phyloP scores from a whole-genome alignment of 257 asterid species.

The Henckelia pumila region DNA sequence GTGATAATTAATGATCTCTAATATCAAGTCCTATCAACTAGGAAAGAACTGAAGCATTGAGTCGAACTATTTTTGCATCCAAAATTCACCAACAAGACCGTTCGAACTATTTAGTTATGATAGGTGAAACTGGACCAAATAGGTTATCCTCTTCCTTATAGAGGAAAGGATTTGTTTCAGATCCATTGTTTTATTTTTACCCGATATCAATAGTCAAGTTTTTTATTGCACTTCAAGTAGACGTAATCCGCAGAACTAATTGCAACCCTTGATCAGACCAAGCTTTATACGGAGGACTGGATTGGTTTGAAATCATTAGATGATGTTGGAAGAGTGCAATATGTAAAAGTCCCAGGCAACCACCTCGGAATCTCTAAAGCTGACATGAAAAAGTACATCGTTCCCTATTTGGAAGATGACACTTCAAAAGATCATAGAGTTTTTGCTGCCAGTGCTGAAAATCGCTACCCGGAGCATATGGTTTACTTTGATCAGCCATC shows the following conservation, averaged over 20 bases:
- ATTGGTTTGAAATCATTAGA: conserved; percentile 73
- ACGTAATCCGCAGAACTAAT: background rate
- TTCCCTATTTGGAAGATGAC: conserved; percentile 58
- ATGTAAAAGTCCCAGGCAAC: conserved; percentile 58
- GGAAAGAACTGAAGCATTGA: too few relatives aligned
- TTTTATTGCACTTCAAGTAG: background rate
- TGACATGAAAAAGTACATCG: conserved; percentile 64
- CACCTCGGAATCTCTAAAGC: conserved; percentile 70
- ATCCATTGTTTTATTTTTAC: background rate
- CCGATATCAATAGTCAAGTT: background rate
- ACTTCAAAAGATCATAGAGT: conserved; percentile 11
- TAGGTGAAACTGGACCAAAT: background rate
- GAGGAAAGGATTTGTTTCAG: background rate
- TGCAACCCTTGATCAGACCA: conserved; percentile 32
- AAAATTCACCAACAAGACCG: too few relatives aligned
- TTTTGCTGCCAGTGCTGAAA: background rate
- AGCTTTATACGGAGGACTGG: conserved; percentile 81
- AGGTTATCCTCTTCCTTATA: background rate
- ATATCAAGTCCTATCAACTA: too few relatives aligned
- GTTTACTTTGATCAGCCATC: conserved; percentile 5
- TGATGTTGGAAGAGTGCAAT: conserved; percentile 66
- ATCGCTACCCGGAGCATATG: background rate
- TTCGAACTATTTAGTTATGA: background rate
- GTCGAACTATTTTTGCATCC: too few relatives aligned
- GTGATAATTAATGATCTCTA: too few relatives aligned